Base-by-base conservation (phyloP, 495 filamentous ascomycete species). In the Sporormia fimetaria region DNA sequence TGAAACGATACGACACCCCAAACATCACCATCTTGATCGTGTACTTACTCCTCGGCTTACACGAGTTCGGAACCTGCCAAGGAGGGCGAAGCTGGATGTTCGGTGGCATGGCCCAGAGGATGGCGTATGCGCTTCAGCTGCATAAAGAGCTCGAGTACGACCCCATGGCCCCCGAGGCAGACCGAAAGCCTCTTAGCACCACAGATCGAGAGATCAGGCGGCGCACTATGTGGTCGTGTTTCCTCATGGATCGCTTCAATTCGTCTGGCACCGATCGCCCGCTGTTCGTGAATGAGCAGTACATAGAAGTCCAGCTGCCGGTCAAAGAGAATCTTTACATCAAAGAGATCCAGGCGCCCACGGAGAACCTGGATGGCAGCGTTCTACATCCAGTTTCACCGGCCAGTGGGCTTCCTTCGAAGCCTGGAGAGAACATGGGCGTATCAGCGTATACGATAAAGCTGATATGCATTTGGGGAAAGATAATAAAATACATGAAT, bases 171-270 rank as follows among this genome's bases (percentile, higher is more conserved):
- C 69, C 67, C 25, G 67, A 78, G 18, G 79, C 81, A 43, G 73
- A 61, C 24, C 57, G 74, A 3, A 72, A 73, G 10, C 75, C 81
- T 40, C 67, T 98, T 27, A 94, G 82, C 54, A 83, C 84, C 52
- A 90, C 86, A 9, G 90, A 98, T 61, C 76, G 83, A 23, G 90
- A 98, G 57, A 94, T 95, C 25, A 69, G 90, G 39, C 70, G 88
- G 42, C 71, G 90, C 37, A 92, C 85, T 4, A 95, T 98, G 88
- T 98, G 90, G 90, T 82, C 87, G 16, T 94, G 87, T 57, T 94
- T 88, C 54, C 56, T 92, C 44, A 94, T 98, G 90, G 90, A 98
- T 59, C 77, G 88, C 0, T 95, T 94, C 63, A 95, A 87, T 61
- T 93, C 88, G 2, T 94, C 87, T 2, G 90, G 90, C 10, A 94